Conservation (phyloP, 768 basidiomycete species). For the Boletus fagicola region DNA sequence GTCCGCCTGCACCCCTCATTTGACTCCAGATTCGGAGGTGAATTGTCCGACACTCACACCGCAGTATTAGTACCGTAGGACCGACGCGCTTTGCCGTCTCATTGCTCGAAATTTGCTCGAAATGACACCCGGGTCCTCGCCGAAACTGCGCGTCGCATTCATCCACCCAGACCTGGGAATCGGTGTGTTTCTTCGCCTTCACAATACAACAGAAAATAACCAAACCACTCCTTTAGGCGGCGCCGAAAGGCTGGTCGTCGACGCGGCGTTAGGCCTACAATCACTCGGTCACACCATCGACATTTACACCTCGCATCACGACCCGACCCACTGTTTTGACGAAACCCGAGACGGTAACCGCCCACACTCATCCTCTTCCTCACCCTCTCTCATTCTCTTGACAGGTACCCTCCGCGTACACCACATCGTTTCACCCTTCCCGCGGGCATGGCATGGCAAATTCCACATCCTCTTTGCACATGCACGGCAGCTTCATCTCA, state of each 20-base stretch:
- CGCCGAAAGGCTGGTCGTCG: constrained; percentile 92
- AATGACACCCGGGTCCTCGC: constrained; percentile 1
- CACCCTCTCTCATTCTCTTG: not conserved
- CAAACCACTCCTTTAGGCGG: constrained; percentile 57
- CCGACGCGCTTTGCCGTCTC: not conserved
- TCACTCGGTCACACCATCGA: constrained; percentile 79
- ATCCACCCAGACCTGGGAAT: constrained; percentile 95
- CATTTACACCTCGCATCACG: constrained; percentile 92
- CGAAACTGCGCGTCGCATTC: constrained; percentile 64
- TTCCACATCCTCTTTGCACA: constrained; percentile 91
- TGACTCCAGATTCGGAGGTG: not conserved
- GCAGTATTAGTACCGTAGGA: not conserved
- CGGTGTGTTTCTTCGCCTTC: constrained; percentile 44
- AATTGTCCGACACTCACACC: not conserved
- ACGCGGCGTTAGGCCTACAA: constrained; percentile 89
- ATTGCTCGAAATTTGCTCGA: not conserved
- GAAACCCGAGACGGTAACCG: constrained; percentile 83
- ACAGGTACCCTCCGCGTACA: constrained; percentile 82
- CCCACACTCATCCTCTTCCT: constrained; percentile 10
- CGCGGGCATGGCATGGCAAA: constrained; percentile 73
- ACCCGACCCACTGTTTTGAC: constrained; percentile 84
- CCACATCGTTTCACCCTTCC: constrained; percentile 71
- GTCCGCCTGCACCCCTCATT: not conserved
- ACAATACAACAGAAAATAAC: not conserved
- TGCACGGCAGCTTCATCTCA: constrained; percentile 82